A percentile compares a stretch with the other conserved stretches of the same genome.
Conservation (phyloP, 768 basidiomycete species). For the Chalciporus piperatus region DNA sequence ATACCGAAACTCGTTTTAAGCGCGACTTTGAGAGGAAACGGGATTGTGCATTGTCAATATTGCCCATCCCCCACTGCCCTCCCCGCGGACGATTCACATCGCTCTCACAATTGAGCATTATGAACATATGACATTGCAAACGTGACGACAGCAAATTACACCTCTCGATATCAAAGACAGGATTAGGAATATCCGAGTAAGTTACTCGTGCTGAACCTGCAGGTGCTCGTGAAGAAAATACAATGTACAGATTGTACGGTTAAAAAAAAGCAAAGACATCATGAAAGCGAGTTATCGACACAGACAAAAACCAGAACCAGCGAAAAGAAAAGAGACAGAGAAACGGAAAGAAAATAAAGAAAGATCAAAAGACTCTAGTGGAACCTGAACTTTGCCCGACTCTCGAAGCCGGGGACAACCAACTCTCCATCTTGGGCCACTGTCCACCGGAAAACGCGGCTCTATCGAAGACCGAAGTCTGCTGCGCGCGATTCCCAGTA, state of each 20-base stretch:
- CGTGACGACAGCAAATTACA: slow-evolving; percentile 8
- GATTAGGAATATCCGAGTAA: slow-evolving; percentile 33
- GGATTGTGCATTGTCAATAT: neutral
- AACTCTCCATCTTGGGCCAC: slow-evolving; percentile 37
- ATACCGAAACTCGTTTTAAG: neutral
- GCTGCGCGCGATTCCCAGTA: slow-evolving; percentile 22
- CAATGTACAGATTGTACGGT: slow-evolving; percentile 22
- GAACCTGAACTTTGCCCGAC: slow-evolving; percentile 31
- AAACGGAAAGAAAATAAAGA: neutral
- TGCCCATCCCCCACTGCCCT: neutral
- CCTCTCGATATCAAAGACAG: slow-evolving; percentile 10
- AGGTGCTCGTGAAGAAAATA: slow-evolving; percentile 22
- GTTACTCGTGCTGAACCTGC: slow-evolving; percentile 32
- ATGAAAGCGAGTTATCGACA: slow-evolving; percentile 2
- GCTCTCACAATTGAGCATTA: neutral
- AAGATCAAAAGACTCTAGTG: slow-evolving; percentile 28
- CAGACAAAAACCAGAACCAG: neutral
- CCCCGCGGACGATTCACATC: neutral
- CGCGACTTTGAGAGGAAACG: neutral
- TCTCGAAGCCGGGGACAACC: slow-evolving; percentile 28
- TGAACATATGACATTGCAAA: slow-evolving; percentile 16
- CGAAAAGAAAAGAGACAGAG: neutral
- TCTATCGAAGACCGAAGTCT: slow-evolving; percentile 25
- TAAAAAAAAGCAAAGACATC: slow-evolving; percentile 6
- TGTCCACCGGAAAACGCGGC: slow-evolving; percentile 24